A percentile compares a stretch with the other conserved stretches of the same genome.
Conservation (phyloP, 1,284 basidiomycete genomes). For the Austroboletus olivaceoglutinosus region DNA sequence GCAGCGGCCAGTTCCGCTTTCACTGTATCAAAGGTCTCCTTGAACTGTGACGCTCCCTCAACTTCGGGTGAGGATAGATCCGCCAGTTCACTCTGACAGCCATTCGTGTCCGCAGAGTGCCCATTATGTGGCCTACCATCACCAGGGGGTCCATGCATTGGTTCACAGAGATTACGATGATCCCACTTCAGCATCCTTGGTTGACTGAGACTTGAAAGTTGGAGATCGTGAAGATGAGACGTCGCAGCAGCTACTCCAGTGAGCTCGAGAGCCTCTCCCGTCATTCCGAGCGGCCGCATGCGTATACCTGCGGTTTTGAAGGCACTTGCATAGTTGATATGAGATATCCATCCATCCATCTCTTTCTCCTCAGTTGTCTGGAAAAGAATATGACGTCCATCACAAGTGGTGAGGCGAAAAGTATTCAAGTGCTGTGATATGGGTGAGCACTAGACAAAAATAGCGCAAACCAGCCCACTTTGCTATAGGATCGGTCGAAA, state of each 20-base stretch:
- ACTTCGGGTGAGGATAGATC: slow-evolving; percentile 48
- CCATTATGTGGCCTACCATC: slow-evolving; percentile 20
- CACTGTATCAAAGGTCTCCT: slow-evolving; percentile 81
- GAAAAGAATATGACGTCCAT: slow-evolving; percentile 80
- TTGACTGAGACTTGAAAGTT: slow-evolving; percentile 33
- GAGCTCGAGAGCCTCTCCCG: slow-evolving; percentile 66
- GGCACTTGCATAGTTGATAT: slow-evolving; percentile 92
- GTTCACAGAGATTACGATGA: slow-evolving; percentile 28
- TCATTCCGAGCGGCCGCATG: slow-evolving; percentile 75
- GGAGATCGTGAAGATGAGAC: slow-evolving; percentile 71
- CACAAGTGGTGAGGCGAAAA: slow-evolving; percentile 76
- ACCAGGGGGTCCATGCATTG: slow-evolving; percentile 4
- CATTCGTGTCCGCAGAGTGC: slow-evolving; percentile 28
- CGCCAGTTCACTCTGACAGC: slow-evolving; percentile 38
- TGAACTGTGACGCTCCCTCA: slow-evolving; percentile 62
- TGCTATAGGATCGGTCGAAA: slow-evolving; percentile 73
- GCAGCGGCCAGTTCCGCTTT: slow-evolving; percentile 75
- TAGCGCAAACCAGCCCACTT: slow-evolving; percentile 44
- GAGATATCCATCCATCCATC: slow-evolving; percentile 89
- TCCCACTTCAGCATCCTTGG: slow-evolving; percentile 48
- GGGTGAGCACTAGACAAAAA: slow-evolving; percentile 5
- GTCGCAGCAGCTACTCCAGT: slow-evolving; percentile 82
- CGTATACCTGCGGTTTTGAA: slow-evolving; percentile 87
- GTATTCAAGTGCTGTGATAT: slow-evolving; percentile 61
- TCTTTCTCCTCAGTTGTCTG: slow-evolving; percentile 73